Evolutionary conservation across 768 basidiomycete genomes (phyloP).

Genomic region (Symmetrospora coprosmae): DNA sequence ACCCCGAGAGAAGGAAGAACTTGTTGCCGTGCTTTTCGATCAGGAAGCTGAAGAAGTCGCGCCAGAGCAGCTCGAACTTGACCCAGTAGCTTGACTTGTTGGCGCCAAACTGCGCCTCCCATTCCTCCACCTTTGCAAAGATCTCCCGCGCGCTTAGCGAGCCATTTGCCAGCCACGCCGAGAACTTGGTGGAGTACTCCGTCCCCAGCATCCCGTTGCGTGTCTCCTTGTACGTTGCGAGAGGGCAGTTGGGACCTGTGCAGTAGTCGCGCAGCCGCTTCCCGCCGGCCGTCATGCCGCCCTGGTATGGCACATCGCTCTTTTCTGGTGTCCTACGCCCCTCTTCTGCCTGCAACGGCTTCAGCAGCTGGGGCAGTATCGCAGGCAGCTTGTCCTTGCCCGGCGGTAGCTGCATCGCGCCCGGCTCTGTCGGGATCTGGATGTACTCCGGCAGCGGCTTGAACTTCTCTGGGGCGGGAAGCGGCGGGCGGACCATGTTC

Average conservation of each 20-base stretch:
- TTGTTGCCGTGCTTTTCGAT: slow-evolving; percentile 32
- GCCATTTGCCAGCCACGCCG: slow-evolving; percentile 39
- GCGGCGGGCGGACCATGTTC: slow-evolving; percentile 36
- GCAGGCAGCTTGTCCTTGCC: slow-evolving; percentile 12
- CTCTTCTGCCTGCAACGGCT: slow-evolving; percentile 33
- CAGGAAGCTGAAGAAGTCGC: slow-evolving; percentile 40
- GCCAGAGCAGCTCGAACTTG: slow-evolving; percentile 39
- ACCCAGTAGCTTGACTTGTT: slow-evolving; percentile 39
- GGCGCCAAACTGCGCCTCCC: slow-evolving; percentile 33
- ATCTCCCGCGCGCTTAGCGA: slow-evolving; percentile 31
- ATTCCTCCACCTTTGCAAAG: slow-evolving; percentile 19
- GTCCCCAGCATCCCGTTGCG: slow-evolving; percentile 40
- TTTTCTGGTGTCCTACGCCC: not conserved
- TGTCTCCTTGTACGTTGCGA: slow-evolving; percentile 38
- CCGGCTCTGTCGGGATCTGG: slow-evolving; percentile 21
- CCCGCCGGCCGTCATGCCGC: slow-evolving; percentile 36
- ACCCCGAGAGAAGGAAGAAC: slow-evolving; percentile 21
- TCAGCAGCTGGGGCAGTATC: slow-evolving; percentile 27
- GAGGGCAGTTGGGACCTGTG: slow-evolving; percentile 24
- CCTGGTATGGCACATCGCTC: slow-evolving; percentile 37
- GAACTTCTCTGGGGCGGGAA: slow-evolving; percentile 27
- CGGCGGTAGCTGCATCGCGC: slow-evolving; percentile 15
- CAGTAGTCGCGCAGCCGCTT: slow-evolving; percentile 38
- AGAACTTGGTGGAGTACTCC: slow-evolving; percentile 41
- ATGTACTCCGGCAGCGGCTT: slow-evolving; percentile 34